Percentiles rank a stretch among this genome's conserved stretches.
These are phyloP conservation scores for Cystobasidium onofrii DNA, from an alignment of 768 basidiomycete genomes.

Conservation along the genomic window DNA sequence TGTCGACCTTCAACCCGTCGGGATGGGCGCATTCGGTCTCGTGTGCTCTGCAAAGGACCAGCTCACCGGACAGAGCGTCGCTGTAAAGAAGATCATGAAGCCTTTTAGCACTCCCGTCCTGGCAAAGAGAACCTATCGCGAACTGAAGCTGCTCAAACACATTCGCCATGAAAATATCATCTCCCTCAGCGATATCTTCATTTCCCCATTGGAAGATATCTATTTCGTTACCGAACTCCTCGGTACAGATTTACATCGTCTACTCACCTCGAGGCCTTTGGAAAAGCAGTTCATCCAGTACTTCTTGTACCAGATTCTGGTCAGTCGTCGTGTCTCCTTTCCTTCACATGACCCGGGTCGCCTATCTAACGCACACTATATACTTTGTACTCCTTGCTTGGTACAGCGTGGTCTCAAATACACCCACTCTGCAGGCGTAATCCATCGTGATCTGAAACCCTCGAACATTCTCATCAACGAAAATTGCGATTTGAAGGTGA, in stretches of 20 bases:
- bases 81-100: slow-evolving; percentile 99
- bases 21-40: slow-evolving; percentile 98
- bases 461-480: slow-evolving; percentile 99
- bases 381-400: not conserved
- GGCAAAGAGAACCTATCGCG: slow-evolving; percentile 92
- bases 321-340: slow-evolving; percentile 47
- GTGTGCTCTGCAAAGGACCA: slow-evolving; percentile 59
- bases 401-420: slow-evolving; percentile 91
- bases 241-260: slow-evolving; percentile 93
- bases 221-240: slow-evolving; percentile 99
- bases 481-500: slow-evolving; percentile 94
- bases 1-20: slow-evolving; percentile 97
- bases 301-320: slow-evolving; percentile 97
- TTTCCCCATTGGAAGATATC: slow-evolving; percentile 90
- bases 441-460: slow-evolving; percentile 98
- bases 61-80: slow-evolving; percentile 82
- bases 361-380: no score
- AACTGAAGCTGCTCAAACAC: slow-evolving; percentile 95
- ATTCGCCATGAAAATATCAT: slow-evolving; percentile 99
- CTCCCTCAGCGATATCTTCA: slow-evolving; percentile 96
- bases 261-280: slow-evolving; percentile 87
- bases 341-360: not conserved
- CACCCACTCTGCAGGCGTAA: slow-evolving; percentile 97
- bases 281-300: slow-evolving; percentile 99
- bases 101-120: slow-evolving; percentile 95